Conservation (phyloP, 2,329 filamentous ascomycete species). For the Chaetoscypha palmicola region DNA sequence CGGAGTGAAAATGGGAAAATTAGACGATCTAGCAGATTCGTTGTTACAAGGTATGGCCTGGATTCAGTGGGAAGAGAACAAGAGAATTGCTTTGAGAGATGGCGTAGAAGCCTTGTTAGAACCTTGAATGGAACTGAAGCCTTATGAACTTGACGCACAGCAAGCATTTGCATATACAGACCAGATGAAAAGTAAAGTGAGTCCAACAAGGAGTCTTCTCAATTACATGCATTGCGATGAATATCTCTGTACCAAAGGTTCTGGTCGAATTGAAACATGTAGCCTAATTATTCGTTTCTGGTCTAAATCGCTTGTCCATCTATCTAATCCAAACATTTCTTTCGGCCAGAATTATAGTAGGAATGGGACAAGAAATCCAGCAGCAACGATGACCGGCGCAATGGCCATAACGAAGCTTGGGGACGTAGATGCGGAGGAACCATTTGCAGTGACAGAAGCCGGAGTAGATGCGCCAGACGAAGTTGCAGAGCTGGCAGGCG, state of each 20-base stretch:
- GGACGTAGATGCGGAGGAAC: slow-evolving; percentile 5
- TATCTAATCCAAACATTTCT: no score
- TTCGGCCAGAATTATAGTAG: slow-evolving; percentile 5
- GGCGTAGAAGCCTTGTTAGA: slow-evolving; percentile 30
- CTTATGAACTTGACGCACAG: no score
- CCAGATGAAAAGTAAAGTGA: no score
- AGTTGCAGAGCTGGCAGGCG: neutral
- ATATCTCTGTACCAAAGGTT: no score
- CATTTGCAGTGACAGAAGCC: slow-evolving; percentile 13
- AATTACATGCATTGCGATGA: no score
- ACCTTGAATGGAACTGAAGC: neutral
- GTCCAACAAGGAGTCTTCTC: no score
- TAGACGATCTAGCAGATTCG: slow-evolving; percentile 78
- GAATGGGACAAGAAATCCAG: slow-evolving; percentile 10
- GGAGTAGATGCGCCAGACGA: slow-evolving; percentile 3
- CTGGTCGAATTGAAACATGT: no score
- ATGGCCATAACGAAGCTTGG: slow-evolving; percentile 9
- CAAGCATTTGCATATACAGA: no score
- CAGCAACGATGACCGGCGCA: slow-evolving; percentile 8
- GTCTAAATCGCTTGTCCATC: no score
- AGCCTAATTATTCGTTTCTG: no score
- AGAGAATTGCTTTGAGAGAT: slow-evolving; percentile 29
- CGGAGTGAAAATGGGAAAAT: slow-evolving; percentile 42
- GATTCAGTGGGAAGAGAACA: slow-evolving; percentile 66
- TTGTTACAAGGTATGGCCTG: slow-evolving; percentile 71